Evolutionary conservation across 2,329 filamentous ascomycete genomes (phyloP).

Genomic region (Paecilomyces sp.): DNA sequence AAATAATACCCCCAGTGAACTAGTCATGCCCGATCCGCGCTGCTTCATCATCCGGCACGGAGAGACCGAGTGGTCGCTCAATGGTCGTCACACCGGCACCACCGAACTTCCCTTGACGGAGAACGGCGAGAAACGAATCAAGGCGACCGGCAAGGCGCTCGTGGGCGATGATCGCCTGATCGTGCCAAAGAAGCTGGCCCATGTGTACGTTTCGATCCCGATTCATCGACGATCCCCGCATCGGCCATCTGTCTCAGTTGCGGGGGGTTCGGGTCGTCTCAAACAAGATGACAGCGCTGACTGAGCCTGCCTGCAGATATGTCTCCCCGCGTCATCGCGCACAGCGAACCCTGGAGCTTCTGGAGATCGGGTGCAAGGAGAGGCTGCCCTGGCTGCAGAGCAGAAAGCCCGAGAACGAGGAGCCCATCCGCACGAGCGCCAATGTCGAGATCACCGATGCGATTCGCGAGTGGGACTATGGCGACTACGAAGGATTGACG

Average conservation of each 20-base stretch:
- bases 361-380: constrained; percentile 64
- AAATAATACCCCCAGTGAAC: not conserved
- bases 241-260: not conserved
- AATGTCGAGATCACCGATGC: constrained; percentile 61
- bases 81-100: constrained; percentile 73
- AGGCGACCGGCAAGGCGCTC: constrained; percentile 72
- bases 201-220: constrained; percentile 59
- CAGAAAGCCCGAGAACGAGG: constrained; percentile 21
- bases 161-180: constrained; percentile 80
- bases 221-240: not conserved
- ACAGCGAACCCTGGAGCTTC: constrained; percentile 82
- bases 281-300: not conserved
- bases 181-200: constrained; percentile 69
- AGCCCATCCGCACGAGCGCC: constrained; percentile 48
- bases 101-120: constrained; percentile 81
- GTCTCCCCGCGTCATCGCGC: constrained; percentile 81
- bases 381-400: constrained; percentile 60
- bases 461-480: constrained; percentile 83
- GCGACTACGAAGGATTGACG: constrained; percentile 76
- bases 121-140: constrained; percentile 70
- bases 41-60: constrained; percentile 83
- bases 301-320: constrained; percentile 46
- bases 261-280: not conserved
- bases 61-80: constrained; percentile 92
- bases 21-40: constrained; percentile 52